Percentiles rank a stretch among this genome's conserved stretches.
These are phyloP conservation scores for Pholiota molesta DNA, from an alignment of 768 basidiomycete species.

Conservation along the genomic window DNA sequence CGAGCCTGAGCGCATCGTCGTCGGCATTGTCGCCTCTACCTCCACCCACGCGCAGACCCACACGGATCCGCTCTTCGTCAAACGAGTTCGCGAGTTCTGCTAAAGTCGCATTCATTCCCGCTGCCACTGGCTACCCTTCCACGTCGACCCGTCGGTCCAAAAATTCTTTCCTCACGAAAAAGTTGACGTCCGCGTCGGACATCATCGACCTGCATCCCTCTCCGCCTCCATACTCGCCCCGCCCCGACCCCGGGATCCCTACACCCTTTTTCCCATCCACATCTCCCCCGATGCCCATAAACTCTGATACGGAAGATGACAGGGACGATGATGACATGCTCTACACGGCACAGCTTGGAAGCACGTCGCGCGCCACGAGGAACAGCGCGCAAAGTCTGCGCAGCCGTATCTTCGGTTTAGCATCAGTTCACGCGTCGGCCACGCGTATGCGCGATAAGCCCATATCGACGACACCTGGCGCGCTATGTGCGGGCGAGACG, in stretches of 20 bases:
- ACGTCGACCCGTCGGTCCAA: conserved; percentile 13
- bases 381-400: conserved; percentile 27
- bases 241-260: background rate
- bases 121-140: conserved; percentile 16
- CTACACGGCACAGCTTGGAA: conserved; percentile 30
- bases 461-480: conserved; percentile 68
- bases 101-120: conserved; percentile 16
- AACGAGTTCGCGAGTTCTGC: conserved; percentile 17
- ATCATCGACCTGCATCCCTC: conserved; percentile 16
- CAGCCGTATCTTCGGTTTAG: conserved; percentile 32
- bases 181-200: conserved; percentile 26
- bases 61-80: conserved; percentile 17
- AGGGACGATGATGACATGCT: conserved; percentile 35
- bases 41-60: conserved; percentile 10
- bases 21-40: background rate
- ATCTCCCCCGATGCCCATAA: conserved; percentile 5
- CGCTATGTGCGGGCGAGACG: conserved; percentile 70
- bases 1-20: background rate
- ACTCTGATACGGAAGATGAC: conserved; percentile 38
- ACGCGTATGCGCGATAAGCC: conserved; percentile 41
- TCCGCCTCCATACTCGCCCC: conserved; percentile 17
- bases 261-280: background rate
- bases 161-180: conserved; percentile 21
- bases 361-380: conserved; percentile 17
- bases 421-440: conserved; percentile 16